Base-by-base conservation (phyloP, 192 early-diverging fungal genomes). In the Mortierella claussenii region DNA sequence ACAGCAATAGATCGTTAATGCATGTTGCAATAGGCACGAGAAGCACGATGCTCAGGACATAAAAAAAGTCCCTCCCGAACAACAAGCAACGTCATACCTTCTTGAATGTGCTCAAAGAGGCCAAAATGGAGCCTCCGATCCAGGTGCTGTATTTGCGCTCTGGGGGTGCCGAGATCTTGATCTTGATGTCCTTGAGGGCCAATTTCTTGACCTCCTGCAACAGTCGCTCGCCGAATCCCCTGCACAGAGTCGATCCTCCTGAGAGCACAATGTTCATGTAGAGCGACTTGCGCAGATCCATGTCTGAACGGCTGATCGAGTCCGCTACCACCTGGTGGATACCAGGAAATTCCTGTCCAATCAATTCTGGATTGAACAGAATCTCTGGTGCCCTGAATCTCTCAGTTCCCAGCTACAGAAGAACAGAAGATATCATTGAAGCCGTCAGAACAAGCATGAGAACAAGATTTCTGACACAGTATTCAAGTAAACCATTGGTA, bases 91-190 rank as follows among this genome's bases (percentile, higher is more conserved):
- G n/a, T n/a, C n/a, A 27, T 71, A 86, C 84, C 82, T 96, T 97
- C 80, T 97, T 97, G 86, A 99, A 99, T n/a, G 97, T 95, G 81
- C 93, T 94, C 60, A 98, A 87, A 11, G 93, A 93, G 8, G 95
- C 96, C 47, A 98, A 69, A 85, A 99, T 98, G 31, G 93, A 95
- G 0, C 96, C 96, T 55, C 96, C 97, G 68, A 98, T 96, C 97
- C 97, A 99, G 30, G 96, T 98, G 30, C 93, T 93, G 81, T 97
- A 99, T 79, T 96, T 98, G 60, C 97, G 91, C 86, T 99, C 97
- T 27, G 95, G 96, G 43, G 96, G 97, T 0, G 97, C 96, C 33
- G 89, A 95, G 65, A 99, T 97, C 79, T 95, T 97, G 79, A 99
- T 96, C 84, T 97, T 99, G 70, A 94, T 86, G 66, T 98, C 96